Evolutionary conservation across 805 yeast species (phyloP).

Genomic region (Zygotorulaspora danielsina): DNA sequence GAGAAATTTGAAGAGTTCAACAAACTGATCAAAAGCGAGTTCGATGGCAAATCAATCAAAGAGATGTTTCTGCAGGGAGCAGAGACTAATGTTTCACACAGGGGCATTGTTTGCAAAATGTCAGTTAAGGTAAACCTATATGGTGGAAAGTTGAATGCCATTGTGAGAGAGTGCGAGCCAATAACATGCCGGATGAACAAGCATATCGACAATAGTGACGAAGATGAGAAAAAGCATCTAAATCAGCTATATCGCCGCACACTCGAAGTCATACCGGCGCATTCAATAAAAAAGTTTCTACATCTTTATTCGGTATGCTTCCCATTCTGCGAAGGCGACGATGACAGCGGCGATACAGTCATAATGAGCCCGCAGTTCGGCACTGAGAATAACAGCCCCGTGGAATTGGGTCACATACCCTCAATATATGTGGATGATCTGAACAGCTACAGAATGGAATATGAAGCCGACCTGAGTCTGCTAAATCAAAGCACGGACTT

Average conservation of each 20-base stretch:
- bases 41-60: conserved; percentile 4
- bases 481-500: not conserved
- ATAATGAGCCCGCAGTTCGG: not conserved
- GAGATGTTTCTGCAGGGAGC: conserved; percentile 8
- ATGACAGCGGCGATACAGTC: not conserved
- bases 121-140: conserved; percentile 20
- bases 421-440: not conserved
- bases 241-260: conserved; percentile 6
- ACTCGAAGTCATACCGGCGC: conserved; percentile 5
- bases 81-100: conserved; percentile 22
- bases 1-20: conserved; percentile 18
- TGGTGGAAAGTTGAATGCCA: conserved; percentile 22
- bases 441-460: not conserved
- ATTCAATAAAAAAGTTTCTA: conserved; percentile 5
- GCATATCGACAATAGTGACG: not conserved
- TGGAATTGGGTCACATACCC: conserved; percentile 1
- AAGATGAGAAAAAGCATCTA: not conserved
- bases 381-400: too few species aligned
- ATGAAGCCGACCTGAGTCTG: not conserved
- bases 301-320: conserved; percentile 9
- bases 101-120: conserved; percentile 28
- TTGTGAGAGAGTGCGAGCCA: conserved; percentile 21
- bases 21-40: conserved; percentile 7
- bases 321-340: conserved; percentile 5
- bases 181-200: conserved; percentile 5